phyloP scores from a whole-genome alignment of 306 rosid species.

The Adenanthera pavonina region DNA sequence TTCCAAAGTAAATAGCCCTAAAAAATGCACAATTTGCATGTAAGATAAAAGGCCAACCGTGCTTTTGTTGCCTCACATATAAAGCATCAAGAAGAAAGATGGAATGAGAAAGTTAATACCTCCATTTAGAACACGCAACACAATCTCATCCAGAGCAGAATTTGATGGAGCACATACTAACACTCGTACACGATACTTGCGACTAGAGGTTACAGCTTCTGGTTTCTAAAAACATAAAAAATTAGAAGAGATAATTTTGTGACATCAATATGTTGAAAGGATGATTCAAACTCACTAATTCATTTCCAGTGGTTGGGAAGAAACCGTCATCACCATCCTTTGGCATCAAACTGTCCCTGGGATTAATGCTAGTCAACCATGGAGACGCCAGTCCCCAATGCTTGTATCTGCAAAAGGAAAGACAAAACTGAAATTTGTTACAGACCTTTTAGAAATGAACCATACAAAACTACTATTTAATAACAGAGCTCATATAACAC shows the following conservation, averaged over 20 bases:
- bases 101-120: constrained; percentile 56
- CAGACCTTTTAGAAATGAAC: constrained; percentile 26
- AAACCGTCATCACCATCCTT: constrained; percentile 85
- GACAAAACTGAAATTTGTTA: constrained; percentile 25
- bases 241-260: constrained; percentile 44
- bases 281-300: constrained; percentile 52
- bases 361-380: constrained; percentile 73
- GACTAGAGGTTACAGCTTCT: constrained; percentile 80
- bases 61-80: constrained; percentile 26
- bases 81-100: constrained; percentile 28
- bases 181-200: constrained; percentile 87
- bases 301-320: constrained; percentile 88
- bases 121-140: constrained; percentile 78
- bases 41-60: constrained; percentile 12
- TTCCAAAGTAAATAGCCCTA: not conserved
- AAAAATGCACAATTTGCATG: not conserved
- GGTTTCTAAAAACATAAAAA: constrained; percentile 67
- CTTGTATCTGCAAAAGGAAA: constrained; percentile 54
- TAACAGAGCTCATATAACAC: constrained; percentile 22
- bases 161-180: constrained; percentile 96
- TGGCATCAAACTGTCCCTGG: constrained; percentile 83
- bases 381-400: constrained; percentile 82
- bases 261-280: constrained; percentile 20
- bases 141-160: constrained; percentile 97
- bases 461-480: constrained; percentile 5